Base-by-base conservation (phyloP, 352 stramenopile species). In the Phytopythium ostracodes region DNA sequence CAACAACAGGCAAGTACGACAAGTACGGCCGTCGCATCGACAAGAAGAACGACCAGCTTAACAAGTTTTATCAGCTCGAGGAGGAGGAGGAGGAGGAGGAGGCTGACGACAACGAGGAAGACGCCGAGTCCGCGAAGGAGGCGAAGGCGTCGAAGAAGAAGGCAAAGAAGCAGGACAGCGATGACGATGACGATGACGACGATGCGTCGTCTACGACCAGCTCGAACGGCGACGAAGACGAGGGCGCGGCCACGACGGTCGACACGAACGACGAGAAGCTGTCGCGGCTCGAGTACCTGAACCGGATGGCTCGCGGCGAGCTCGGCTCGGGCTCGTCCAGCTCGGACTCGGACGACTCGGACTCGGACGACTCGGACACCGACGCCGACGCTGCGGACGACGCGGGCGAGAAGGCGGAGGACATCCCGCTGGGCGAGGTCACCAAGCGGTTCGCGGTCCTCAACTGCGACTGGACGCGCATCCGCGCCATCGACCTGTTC, bases 391-490 rank as follows among this genome's bases (percentile, higher is more conserved):
- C 79, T 24, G 75, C 72, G 15, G 73, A 65, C 8, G 73, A 79
- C 8, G 56, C 77, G 14, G 69, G 76, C n/a, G 65, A 82, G 0
- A 71, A 88, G 62, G 67, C 84, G 33, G 84, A 94, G 59, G 82
- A 94, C 38, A 93, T 94, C 55, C 88, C 81, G 10, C 68, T 95
- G 40, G 87, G 83, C 36, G 89, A 92, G 4, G 85, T 88, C 53
- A 97, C 92, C 14, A 92, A 82, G 55, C 83, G 85, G 20, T 91
- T 99, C 44, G 96, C 96, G 1, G 79, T 99, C 24, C 84, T 97
- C 54, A 98, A 98, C 74, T 96, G 96, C 63, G 96, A 99, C 79
- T 99, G 97, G 97, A 87, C 92, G 40, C 80, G 97, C 60, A 93
- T 99, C 56, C 91, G 92, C 44, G 96, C 97, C 4, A 87, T 98